A percentile compares a stretch with the other conserved stretches of the same genome.
These are phyloP conservation scores for Lactifluus subvellereus DNA, from an alignment of 768 basidiomycete genomes.

Conservation along the genomic window DNA sequence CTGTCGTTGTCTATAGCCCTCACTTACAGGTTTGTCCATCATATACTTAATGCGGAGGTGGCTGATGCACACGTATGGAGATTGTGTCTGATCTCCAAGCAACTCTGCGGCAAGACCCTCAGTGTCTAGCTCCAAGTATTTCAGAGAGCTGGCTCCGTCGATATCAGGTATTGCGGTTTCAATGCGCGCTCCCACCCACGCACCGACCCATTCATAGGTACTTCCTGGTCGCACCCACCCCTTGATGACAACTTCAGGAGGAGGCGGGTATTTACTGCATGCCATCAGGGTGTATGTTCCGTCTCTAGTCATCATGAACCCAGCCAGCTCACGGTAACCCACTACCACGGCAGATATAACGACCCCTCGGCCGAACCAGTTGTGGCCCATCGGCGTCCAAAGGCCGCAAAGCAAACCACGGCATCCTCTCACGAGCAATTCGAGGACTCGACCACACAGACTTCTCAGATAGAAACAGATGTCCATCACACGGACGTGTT, in stretches of 20 bases:
- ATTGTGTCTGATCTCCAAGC: conserved; percentile 72
- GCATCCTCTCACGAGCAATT: background rate
- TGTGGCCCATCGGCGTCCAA: conserved; percentile 40
- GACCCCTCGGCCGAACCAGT: conserved; percentile 56
- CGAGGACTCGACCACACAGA: background rate
- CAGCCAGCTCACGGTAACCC: background rate
- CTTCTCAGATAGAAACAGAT: background rate
- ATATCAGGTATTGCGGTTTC: conserved; percentile 63
- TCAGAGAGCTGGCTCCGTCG: conserved; percentile 83
- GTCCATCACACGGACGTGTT: background rate
- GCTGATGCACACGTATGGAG: conserved; percentile 33
- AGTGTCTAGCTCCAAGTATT: conserved; percentile 71
- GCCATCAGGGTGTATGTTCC: conserved; percentile 75
- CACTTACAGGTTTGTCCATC: conserved; percentile 55
- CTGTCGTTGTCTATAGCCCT: conserved; percentile 83
- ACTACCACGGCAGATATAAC: conserved; percentile 39
- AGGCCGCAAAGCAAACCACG: conserved; percentile 27
- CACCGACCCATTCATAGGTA: conserved; percentile 36
- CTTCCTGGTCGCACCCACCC: conserved; percentile 97
- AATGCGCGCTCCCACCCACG: background rate
- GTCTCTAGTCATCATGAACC: background rate
- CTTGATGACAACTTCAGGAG: conserved; percentile 83
- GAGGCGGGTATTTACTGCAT: conserved; percentile 83
- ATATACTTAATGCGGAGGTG: background rate
- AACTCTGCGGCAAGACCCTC: conserved; percentile 56